Base-by-base conservation (phyloP, 2,329 filamentous ascomycete species). In the Chrysoporthe deuterocubensis region DNA sequence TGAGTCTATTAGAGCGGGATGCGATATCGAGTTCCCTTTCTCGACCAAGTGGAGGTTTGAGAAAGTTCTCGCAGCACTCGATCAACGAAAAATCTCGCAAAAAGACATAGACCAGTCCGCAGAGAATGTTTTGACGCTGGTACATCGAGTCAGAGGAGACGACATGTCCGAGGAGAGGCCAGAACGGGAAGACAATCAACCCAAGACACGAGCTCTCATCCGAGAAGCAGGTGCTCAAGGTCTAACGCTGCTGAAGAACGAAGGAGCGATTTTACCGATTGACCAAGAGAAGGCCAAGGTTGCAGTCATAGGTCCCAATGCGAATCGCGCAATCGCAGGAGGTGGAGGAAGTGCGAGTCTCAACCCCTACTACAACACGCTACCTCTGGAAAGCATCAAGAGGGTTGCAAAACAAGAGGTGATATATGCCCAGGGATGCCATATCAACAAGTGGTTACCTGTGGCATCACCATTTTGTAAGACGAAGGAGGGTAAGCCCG, bases 271-370 rank as follows among this genome's bases (percentile, higher is more conserved):
- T n/a, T 79, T 91, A 8, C 89, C 89, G 0, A 84, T 91, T 68
- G 81, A 84, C 69, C 76, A 81, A 7, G 81, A 81, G 37, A 84
- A 83, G 18, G 83, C 83, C 67, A 90, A 84, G 74, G 83, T 91
- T 67, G 89, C 89, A 3, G 83, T 91, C 68, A 90, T 91, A 63
- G 89, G 89, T 0, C 89, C 89, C 1, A 91, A 91, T 70, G 88
- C 88, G 26, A 89, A 90, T 74, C 81, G 88, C 65, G 86, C 89
- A 0, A 90, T 91, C 71, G 88, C 87, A n/a, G 87, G 86, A 18
- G 89, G 89, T 62, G 89, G 89, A 52, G 89, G 89, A 62, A 91
- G 89, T 73, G 89, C 89, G 21, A 89, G 87, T 70, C 78, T 91
- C 60, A 90, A 90, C 74, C 88, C 89, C 0, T 91, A 91, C 76